These are phyloP conservation scores for Taphrina confusa DNA, from an alignment of 1,139 yeast species.

Conservation along the genomic window DNA sequence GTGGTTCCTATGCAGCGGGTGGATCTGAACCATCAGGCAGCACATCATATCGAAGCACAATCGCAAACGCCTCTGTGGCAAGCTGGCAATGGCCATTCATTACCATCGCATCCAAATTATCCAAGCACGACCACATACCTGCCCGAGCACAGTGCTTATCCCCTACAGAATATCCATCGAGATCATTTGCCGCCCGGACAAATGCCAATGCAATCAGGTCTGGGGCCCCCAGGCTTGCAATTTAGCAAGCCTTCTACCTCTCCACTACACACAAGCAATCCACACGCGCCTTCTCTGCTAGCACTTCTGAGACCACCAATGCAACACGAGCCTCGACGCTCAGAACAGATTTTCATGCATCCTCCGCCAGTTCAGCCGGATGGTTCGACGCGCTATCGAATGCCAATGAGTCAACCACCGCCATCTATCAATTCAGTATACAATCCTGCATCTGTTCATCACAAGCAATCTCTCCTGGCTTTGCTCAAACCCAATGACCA, in stretches of 20 bases:
- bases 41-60: no score
- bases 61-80: background rate
- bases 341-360: background rate
- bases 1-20: background rate
- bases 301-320: constrained; percentile 17
- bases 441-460: background rate
- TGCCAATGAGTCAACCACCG: constrained; percentile 3
- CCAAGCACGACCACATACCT: background rate
- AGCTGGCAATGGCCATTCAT: background rate
- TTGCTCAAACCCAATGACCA: constrained; percentile 7
- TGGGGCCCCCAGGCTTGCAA: constrained; percentile 12
- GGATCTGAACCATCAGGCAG: no score
- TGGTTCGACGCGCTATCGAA: background rate
- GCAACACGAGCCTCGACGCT: background rate
- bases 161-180: background rate
- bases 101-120: background rate
- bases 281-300: constrained; percentile 21
- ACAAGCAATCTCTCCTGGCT: constrained; percentile 29
- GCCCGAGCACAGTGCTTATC: background rate
- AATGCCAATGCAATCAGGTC: background rate
- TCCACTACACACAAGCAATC: constrained; percentile 9
- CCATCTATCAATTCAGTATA: background rate
- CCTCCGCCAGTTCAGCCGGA: background rate
- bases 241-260: background rate
- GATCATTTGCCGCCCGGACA: background rate